phyloP scores from a whole-genome alignment of 805 yeast genomes.

The Kuraishia cidri region DNA sequence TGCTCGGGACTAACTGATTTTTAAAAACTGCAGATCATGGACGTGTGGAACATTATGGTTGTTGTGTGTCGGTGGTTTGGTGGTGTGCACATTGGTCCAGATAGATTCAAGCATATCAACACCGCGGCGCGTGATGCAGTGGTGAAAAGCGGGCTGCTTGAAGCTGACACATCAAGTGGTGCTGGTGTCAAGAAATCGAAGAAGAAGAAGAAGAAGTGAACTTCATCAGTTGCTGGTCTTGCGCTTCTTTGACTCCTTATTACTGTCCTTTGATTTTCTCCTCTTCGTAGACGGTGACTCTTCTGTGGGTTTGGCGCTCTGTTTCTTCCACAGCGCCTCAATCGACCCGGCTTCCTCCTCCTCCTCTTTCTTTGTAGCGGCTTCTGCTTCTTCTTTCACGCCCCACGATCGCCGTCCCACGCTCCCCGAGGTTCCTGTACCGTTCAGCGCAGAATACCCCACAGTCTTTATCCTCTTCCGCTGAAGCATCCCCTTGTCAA shows the following conservation, averaged over 20 bases:
- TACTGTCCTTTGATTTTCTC: slow-evolving; percentile 6
- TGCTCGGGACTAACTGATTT: not conserved
- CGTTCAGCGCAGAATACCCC: slow-evolving; percentile 14
- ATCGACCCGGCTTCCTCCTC: slow-evolving; percentile 2
- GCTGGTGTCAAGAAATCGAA: slow-evolving; percentile 9
- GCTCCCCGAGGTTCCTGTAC: no score
- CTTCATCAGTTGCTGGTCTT: not conserved
- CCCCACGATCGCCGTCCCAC: no score
- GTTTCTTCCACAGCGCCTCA: slow-evolving; percentile 5
- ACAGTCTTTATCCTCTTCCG: slow-evolving; percentile 8
- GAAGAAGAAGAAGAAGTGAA: slow-evolving; percentile 16
- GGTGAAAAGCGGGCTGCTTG: slow-evolving; percentile 46
- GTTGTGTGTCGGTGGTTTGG: slow-evolving; percentile 92
- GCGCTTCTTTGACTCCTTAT: slow-evolving; percentile 1
- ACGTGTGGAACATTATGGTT: slow-evolving; percentile 77
- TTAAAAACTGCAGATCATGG: slow-evolving; percentile 31
- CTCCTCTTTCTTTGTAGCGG: slow-evolving; percentile 5
- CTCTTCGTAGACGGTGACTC: slow-evolving; percentile 6
- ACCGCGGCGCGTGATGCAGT: slow-evolving; percentile 83
- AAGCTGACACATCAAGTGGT: slow-evolving; percentile 8
- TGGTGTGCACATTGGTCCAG: slow-evolving; percentile 88
- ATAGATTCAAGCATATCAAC: slow-evolving; percentile 88
- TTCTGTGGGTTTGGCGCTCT: no score
- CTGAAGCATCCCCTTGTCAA: slow-evolving; percentile 9
- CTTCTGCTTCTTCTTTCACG: no score